A percentile compares a stretch with the other conserved stretches of the same genome.
These are phyloP conservation scores for Aspergillaceae sp. DNA, from an alignment of 2,329 filamentous ascomycete species.

Conservation along the genomic window DNA sequence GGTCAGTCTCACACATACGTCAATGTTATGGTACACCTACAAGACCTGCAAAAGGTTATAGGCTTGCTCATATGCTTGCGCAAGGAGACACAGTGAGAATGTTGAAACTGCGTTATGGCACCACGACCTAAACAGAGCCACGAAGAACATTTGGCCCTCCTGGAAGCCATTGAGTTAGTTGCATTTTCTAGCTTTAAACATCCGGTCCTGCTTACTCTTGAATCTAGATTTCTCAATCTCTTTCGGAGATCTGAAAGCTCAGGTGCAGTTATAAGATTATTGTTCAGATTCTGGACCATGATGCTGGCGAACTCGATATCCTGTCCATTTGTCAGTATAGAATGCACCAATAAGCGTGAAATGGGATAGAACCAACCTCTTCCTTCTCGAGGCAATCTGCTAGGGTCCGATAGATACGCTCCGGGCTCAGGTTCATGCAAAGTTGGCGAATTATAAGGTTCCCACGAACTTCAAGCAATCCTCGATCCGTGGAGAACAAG, in stretches of 20 bases:
- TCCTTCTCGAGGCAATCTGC: constrained; percentile 97
- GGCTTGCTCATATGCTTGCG: constrained; percentile 95
- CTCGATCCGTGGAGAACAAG: constrained; percentile 87
- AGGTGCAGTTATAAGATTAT: constrained; percentile 95
- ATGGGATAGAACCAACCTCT: constrained; percentile 43
- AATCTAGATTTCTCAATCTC: constrained; percentile 80
- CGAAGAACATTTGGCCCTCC: constrained; percentile 94
- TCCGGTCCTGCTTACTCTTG: constrained; percentile 49
- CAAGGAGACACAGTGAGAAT: constrained; percentile 88
- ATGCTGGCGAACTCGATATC: constrained; percentile 98
- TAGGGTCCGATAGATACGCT: constrained; percentile 89
- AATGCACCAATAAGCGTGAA: not conserved
- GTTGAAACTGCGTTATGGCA: constrained; percentile 97
- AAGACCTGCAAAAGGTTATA: constrained; percentile 95
- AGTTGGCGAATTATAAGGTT: constrained; percentile 95
- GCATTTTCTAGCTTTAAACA: not conserved
- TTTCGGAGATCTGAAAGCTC: constrained; percentile 87
- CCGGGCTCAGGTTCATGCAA: constrained; percentile 83
- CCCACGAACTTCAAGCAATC: constrained; percentile 80
- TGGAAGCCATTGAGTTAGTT: constrained; percentile 21
- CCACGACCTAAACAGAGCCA: constrained; percentile 90
- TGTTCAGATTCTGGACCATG: constrained; percentile 99
- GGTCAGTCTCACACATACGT: constrained; percentile 12
- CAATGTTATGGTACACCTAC: constrained; percentile 43
- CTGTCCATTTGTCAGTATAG: constrained; percentile 19